Percentiles rank a stretch among this genome's conserved stretches.
These are phyloP conservation scores for Papilionanthe hybrid DNA, from an alignment of 116 monocot genomes.

Conservation along the genomic window DNA sequence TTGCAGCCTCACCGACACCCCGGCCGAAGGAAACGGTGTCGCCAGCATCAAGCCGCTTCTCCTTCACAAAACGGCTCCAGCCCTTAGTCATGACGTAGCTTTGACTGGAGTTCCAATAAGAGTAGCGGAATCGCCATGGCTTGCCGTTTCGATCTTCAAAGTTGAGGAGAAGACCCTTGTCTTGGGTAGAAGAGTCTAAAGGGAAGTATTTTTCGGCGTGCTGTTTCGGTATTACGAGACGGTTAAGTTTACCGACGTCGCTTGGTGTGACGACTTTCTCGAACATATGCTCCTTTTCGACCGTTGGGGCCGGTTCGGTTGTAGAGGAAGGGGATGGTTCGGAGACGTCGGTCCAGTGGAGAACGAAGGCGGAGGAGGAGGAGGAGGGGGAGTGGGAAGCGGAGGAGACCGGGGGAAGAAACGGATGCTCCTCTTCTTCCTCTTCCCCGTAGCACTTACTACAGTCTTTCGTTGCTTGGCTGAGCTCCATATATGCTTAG, in stretches of 20 bases:
- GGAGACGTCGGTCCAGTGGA: background rate
- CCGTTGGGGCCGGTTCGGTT: background rate
- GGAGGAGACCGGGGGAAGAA: background rate
- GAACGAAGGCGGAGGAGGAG: background rate
- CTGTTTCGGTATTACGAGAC: slow-evolving; percentile 87
- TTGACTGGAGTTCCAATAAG: slow-evolving; percentile 94
- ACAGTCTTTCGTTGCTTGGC: background rate
- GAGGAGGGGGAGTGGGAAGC: background rate
- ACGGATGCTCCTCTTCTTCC: slow-evolving; percentile 3
- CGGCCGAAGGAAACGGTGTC: slow-evolving; percentile 72
- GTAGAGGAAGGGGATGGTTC: background rate
- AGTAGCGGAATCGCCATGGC: slow-evolving; percentile 80
- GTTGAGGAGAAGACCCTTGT: slow-evolving; percentile 43
- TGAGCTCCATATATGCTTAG: background rate
- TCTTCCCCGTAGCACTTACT: background rate
- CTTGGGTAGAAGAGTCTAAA: slow-evolving; percentile 34
- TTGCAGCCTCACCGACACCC: slow-evolving; percentile 20
- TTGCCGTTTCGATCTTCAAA: slow-evolving; percentile 58
- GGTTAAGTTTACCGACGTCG: slow-evolving; percentile 84
- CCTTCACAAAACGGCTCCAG: slow-evolving; percentile 84
- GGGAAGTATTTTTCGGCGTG: slow-evolving; percentile 78
- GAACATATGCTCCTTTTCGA: slow-evolving; percentile 63
- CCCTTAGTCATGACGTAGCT: slow-evolving; percentile 96
- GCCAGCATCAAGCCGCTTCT: slow-evolving; percentile 58
- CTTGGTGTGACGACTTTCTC: slow-evolving; percentile 79